These are phyloP conservation scores for Pyrus communis DNA, from an alignment of 306 rosid genomes.

Conservation along the genomic window DNA sequence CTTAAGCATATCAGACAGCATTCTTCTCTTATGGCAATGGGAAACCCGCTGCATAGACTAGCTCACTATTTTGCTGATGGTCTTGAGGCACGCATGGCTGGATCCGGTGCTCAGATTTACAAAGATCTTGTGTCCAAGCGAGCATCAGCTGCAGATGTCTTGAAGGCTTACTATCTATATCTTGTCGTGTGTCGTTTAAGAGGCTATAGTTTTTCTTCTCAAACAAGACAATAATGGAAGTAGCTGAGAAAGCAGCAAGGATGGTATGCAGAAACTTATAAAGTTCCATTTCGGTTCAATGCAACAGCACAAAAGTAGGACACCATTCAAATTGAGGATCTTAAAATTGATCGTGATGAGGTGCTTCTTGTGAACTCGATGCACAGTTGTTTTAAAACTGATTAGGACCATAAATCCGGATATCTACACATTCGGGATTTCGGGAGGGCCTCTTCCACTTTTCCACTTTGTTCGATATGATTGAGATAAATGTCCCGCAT, in stretches of 20 bases:
- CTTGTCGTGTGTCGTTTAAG: slow-evolving; percentile 28
- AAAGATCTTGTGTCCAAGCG: slow-evolving; percentile 26
- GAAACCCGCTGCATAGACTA: slow-evolving; percentile 33
- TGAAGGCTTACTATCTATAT: slow-evolving; percentile 37
- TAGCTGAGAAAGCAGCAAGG: slow-evolving; percentile 26
- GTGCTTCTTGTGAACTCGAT: slow-evolving; percentile 27
- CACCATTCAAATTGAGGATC: slow-evolving; percentile 31
- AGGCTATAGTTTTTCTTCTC: slow-evolving; percentile 28
- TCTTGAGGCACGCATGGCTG: slow-evolving; percentile 35
- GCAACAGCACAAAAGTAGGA: slow-evolving; percentile 38
- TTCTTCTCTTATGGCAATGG: slow-evolving; percentile 23
- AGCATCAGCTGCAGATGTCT: slow-evolving; percentile 29
- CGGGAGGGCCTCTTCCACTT: slow-evolving; percentile 38
- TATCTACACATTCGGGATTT: slow-evolving; percentile 24
- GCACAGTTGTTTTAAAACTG: slow-evolving; percentile 23
- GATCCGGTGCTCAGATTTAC: slow-evolving; percentile 27
- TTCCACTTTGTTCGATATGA: slow-evolving; percentile 33
- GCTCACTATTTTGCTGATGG: slow-evolving; percentile 35
- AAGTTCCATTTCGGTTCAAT: slow-evolving; percentile 31
- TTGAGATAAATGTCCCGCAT: slow-evolving; percentile 19
- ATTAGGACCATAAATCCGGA: slow-evolving; percentile 30
- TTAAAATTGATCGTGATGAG: slow-evolving; percentile 27
- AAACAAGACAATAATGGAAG: slow-evolving; percentile 28
- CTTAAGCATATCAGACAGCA: slow-evolving; percentile 32
- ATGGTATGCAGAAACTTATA: slow-evolving; percentile 24